Percentiles rank a stretch among this genome's conserved stretches.
Conservation (phyloP, 805 yeast species). For the Wickerhamiella brachini region DNA sequence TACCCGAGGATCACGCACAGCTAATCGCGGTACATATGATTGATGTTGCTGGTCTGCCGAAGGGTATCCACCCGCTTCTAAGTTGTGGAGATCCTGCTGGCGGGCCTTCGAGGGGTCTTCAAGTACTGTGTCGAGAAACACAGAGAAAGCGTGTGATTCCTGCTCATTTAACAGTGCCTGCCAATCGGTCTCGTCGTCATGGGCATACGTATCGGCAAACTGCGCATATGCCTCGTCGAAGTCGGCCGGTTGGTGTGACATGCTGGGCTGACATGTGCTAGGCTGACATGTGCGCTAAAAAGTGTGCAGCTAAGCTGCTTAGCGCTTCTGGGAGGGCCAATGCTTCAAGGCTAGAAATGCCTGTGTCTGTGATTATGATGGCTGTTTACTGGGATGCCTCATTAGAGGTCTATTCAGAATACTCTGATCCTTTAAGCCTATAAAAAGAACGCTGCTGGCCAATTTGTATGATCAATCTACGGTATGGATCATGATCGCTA, state of each 20-base stretch:
- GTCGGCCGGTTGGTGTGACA: constrained; percentile 5
- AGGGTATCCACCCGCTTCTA: constrained; percentile 2
- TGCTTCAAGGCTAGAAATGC: no score
- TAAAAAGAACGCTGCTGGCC: no score
- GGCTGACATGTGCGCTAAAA: no score
- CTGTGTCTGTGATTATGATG: no score
- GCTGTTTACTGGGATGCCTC: no score
- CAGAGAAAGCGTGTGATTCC: constrained; percentile 15
- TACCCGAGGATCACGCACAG: background rate
- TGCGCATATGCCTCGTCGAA: constrained; percentile 11
- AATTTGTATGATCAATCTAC: no score
- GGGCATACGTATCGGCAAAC: constrained; percentile 4
- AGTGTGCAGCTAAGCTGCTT: no score
- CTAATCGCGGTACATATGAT: background rate
- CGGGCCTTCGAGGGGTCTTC: constrained; percentile 12
- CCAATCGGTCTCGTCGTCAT: background rate
- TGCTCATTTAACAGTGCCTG: constrained; percentile 12
- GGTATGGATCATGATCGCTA: no score
- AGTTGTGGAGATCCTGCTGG: constrained; percentile 1
- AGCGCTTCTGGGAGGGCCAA: no score
- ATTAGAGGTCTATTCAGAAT: no score
- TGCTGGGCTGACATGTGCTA: background rate
- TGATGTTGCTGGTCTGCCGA: background rate
- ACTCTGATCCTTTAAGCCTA: no score
- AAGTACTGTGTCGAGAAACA: constrained; percentile 15